Evolutionary conservation across 495 filamentous ascomycete genomes (phyloP), one percentile per base, ranked within the genome.

Genomic region (Neurospora sp.): DNA sequence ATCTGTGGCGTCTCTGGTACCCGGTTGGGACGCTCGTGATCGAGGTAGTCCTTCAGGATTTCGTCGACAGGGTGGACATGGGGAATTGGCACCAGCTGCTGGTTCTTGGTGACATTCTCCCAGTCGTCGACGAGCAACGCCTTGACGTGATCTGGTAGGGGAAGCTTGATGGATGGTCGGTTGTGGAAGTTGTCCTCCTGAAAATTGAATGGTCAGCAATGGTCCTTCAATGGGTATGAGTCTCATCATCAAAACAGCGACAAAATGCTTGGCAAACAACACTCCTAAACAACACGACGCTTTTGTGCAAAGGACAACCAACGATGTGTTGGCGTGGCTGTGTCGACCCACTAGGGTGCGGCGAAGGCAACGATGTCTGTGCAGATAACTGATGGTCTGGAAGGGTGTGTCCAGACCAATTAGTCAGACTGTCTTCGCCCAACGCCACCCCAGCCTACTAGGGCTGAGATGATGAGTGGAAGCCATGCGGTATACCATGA

Each of bases 101-200:
- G 88, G 78, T 94, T 93, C 85, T 98, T 98, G 69, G 96, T 99
- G 69, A 98, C 89, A 76, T 97, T 96, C 82, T 99, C 96, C 96
- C 96, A 99, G 83, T 99, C 96, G 77, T 99, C 96, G 46, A 99
- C 96, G 4, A 99, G 89, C 61, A 96, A 84, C 20, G 91, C 90
- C 83, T 98, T 98, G 69, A 99, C 82, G 70, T 90, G 88, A 78
- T 98, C 96, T 3, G 96, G 93, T 53, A 92, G 88, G 59, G 89
- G 84, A 70, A 99, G 88, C 70, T 92, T 93, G 78, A 98, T 88
- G 0, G 91, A 91, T 7, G 94, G 94, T 12, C 92, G 88, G 20
- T 84, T 80, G 74, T 93, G 88, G 81, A 97, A 98, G 14, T 83
- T 84, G 42, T 98, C 95, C 82, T 98, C 96, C 94, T 98, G 83